These are phyloP conservation scores for Penicillium desertorum DNA, from an alignment of 495 filamentous ascomycete species.

Conservation along the genomic window DNA sequence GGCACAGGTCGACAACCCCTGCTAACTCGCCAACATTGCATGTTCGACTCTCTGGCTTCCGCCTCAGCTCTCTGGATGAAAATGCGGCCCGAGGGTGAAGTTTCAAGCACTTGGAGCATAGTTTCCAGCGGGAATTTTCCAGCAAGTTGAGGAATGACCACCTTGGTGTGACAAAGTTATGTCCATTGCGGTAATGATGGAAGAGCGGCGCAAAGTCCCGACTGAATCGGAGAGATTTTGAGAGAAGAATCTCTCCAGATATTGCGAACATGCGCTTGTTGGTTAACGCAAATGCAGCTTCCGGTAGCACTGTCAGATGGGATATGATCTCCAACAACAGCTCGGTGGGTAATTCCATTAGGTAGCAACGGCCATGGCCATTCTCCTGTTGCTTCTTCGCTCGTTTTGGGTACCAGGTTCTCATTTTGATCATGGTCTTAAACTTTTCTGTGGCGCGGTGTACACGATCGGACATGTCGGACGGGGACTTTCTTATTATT, in stretches of 20 bases:
- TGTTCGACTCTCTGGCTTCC: slow-evolving; percentile 37
- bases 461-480: slow-evolving; percentile 34
- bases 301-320: slow-evolving; percentile 39
- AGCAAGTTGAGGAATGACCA: slow-evolving; percentile 46
- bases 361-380: slow-evolving; percentile 30
- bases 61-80: slow-evolving; percentile 36
- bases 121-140: slow-evolving; percentile 42
- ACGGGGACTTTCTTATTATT: slow-evolving; percentile 15
- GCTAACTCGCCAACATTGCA: slow-evolving; percentile 45
- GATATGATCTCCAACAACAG: slow-evolving; percentile 44
- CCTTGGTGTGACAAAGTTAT: slow-evolving; percentile 42
- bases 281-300: slow-evolving; percentile 45
- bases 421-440: slow-evolving; percentile 37
- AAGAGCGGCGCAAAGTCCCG: slow-evolving; percentile 49
- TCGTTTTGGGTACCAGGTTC: slow-evolving; percentile 28
- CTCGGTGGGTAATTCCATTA: slow-evolving; percentile 48
- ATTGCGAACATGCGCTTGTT: slow-evolving; percentile 47
- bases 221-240: slow-evolving; percentile 42
- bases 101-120: slow-evolving; percentile 48
- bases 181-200: slow-evolving; percentile 45
- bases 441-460: slow-evolving; percentile 36
- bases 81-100: slow-evolving; percentile 44
- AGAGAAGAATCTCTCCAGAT: slow-evolving; percentile 34
- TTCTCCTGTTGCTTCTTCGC: slow-evolving; percentile 20
- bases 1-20: slow-evolving; percentile 48